Base-by-base conservation (phyloP, 2,329 filamentous ascomycete species). In the Cladosporium sp. region DNA sequence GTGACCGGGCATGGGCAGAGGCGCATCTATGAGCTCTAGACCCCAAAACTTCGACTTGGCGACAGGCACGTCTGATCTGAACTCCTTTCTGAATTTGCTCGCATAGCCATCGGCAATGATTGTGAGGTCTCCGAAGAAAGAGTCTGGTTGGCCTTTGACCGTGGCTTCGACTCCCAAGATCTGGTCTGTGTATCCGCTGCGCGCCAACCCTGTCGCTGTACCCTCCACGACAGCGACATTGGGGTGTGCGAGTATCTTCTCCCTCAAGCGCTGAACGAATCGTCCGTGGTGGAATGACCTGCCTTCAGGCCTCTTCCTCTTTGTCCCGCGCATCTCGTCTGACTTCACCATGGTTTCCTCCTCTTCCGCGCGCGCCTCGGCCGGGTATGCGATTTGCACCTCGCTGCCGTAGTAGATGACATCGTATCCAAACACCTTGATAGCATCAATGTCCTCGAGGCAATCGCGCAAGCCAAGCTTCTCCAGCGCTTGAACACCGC, bases 141-240 rank as follows among this genome's bases (percentile, higher is more conserved):
- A 75, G 68, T 96, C 90, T 56, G 76, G 72, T 45, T 75, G 67
- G 20, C 77, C 75, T 55, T 85, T 77, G 2, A 88, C 92, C 52
- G 78, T 74, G 43, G 86, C 83, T 68, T 90, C 80, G 2, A 97
- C 91, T 34, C 93, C 93, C 2, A 97, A 77, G 7, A 97, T 80
- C 64, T 91, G 83, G 34, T 81, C 75, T 4, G 78, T 82, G 59
- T 82, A 74, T 47, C 84, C 79, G 63, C 85, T 85, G 50, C 80
- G 83, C 50, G 99, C 80, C 5, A 91, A 79, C 45, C 82, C 83
- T 38, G 82, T 85, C 17, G 86, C 93, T 58, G 91, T 92, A 11
- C 89, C 93, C 74, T 99, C 93, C 58, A 97, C 80, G 24, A 97
- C 81, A 18, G 86, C 91, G 61, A 99, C 89, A 66, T 96, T 96